These are phyloP conservation scores for Tinospora cordifolia DNA, from an alignment of 164 flowering plant species.

Conservation along the genomic window DNA sequence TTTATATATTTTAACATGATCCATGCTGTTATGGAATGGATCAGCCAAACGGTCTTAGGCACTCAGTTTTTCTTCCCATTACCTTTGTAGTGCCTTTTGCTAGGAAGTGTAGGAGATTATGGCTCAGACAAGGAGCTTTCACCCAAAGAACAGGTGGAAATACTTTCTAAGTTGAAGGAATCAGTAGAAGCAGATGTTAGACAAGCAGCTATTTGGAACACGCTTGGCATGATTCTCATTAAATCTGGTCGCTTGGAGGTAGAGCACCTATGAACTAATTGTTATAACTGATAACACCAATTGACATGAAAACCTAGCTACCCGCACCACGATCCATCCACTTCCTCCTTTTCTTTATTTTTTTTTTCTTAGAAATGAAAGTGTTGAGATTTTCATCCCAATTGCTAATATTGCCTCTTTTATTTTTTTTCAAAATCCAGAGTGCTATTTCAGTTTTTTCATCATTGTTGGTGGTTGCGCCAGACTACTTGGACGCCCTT, in stretches of 20 bases:
- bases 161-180: conserved; percentile 59
- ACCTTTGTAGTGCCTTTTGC: conserved; percentile 60
- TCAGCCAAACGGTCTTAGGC: conserved; percentile 9
- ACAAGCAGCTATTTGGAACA: conserved; percentile 83
- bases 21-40: conserved; percentile 3
- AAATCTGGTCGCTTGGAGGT: conserved; percentile 81
- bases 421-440: conserved; percentile 25
- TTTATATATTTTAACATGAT: conserved; percentile 3
- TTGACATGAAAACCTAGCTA: not conserved
- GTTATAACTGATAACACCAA: not conserved
- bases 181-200: conserved; percentile 64
- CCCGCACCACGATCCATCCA: not conserved
- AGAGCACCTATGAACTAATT: not conserved
- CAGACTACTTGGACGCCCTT: conserved; percentile 79
- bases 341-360: not conserved
- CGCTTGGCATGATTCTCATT: conserved; percentile 72
- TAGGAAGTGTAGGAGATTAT: conserved; percentile 53
- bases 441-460: conserved; percentile 76
- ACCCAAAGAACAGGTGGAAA: conserved; percentile 62
- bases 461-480: conserved; percentile 46
- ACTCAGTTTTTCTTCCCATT: conserved; percentile 14
- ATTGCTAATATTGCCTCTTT: conserved; percentile 12
- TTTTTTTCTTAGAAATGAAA: not conserved
- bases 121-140: conserved; percentile 61
- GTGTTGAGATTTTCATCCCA: not conserved